Conservation (phyloP, 176 grass and related monocot species). For the Thalia dealbata region DNA sequence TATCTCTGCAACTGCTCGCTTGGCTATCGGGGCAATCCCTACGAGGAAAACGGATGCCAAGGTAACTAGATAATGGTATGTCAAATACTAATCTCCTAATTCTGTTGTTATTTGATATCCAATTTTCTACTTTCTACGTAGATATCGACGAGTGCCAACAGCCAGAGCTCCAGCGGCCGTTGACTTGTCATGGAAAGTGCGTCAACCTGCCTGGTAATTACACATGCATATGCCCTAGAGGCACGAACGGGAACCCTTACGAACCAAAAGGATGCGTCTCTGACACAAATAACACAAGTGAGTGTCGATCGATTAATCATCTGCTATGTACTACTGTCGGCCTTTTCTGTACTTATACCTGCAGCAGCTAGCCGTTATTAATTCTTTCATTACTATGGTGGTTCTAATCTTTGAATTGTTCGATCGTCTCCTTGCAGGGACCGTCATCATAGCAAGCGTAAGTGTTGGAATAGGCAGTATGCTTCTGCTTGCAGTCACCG, state of each 20-base stretch:
- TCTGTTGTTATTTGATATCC: too few relatives aligned
- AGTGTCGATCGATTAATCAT: too few relatives aligned
- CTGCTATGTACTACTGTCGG: too few relatives aligned
- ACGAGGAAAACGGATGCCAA: neutral
- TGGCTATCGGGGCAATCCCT: slow-evolving; percentile 7
- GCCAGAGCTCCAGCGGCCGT: too few relatives aligned
- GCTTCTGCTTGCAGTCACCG: neutral
- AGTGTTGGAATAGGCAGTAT: neutral
- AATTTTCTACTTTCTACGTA: too few relatives aligned
- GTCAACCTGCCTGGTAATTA: neutral
- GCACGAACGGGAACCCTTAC: neutral
- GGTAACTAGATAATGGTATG: too few relatives aligned
- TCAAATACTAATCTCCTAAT: too few relatives aligned
- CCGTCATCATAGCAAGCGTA: neutral
- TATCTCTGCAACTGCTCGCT: neutral
- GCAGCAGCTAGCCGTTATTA: too few relatives aligned
- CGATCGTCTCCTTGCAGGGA: neutral
- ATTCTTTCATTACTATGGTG: too few relatives aligned
- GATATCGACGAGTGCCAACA: slow-evolving; percentile 3
- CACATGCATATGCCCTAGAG: neutral
- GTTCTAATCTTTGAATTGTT: too few relatives aligned
- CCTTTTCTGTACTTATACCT: too few relatives aligned
- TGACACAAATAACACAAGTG: neutral
- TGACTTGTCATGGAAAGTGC: too few relatives aligned
- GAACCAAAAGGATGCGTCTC: rapidly evolving